Base-by-base conservation (phyloP, 2,329 filamentous ascomycete species). In the Beauveria rudraprayagi region DNA sequence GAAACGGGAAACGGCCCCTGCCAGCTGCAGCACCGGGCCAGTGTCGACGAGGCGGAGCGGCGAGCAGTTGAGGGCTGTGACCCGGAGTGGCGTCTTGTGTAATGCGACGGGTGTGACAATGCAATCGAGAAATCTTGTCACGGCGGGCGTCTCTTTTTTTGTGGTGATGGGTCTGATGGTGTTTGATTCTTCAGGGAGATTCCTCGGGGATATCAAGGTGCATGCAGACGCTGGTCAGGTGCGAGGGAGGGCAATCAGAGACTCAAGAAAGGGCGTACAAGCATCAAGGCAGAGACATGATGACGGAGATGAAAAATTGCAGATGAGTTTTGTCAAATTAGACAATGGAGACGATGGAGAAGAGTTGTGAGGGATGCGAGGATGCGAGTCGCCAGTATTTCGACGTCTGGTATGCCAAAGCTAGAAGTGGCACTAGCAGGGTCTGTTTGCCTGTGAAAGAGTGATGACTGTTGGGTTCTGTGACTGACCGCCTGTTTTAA, bases 11-110 rank as follows among this genome's bases (percentile, higher is more conserved):
- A 55, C 43, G 52, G 56, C 61, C 61, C 61, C 61, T 62, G 61
- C 61, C 61, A 60, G 56, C 61, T 62, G 61, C 61, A 60, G 56
- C 56, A 48, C 55, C 55, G 22, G 53, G 53, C 60, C 53, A 47
- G 26, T 37, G 10, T 34, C 10, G 46, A 40, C 34, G 34, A 41
- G 34, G 19, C 37, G 28, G 30, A 52, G 30, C n/a, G 30, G 24
- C 19, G 28, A 47, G 26, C 26, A 44, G 44, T 26, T 17, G n/a
- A 17, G 55, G 28, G 41, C 53, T 37, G 41, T 44, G 52, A 30
- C 26, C 44, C 17, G 40, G 17, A 19, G 54, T 46, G 54, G 54
- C 54, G 55, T 57, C 44, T 48, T 57, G 55, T 57, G 55, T 47
- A 56, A 56, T 56, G 28, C 19, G 55, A 48, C 41, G 50, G 50